phyloP scores from a whole-genome alignment of 257 asterid genomes.

The Fraxinus quadrangulata region DNA sequence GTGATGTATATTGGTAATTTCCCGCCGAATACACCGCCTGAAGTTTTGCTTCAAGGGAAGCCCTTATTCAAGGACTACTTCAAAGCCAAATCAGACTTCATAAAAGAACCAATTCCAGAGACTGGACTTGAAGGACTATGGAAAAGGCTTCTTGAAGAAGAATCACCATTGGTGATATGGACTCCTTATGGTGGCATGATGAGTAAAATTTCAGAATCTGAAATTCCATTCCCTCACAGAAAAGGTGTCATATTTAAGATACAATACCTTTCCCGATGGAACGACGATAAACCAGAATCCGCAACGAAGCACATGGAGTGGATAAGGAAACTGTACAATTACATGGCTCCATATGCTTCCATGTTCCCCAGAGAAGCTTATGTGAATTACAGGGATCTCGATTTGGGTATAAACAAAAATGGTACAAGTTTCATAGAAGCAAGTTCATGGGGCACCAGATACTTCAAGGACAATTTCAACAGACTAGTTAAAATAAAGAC shows the following conservation, averaged over 20 bases:
- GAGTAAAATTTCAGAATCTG: conserved; percentile 58
- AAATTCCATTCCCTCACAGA: conserved; percentile 62
- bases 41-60: conserved; percentile 61
- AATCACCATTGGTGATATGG: conserved; percentile 44
- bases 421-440: conserved; percentile 43
- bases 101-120: conserved; percentile 46
- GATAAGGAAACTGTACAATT: conserved; percentile 53
- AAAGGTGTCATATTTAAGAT: conserved; percentile 50
- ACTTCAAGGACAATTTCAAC: conserved; percentile 55
- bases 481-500: conserved; percentile 58
- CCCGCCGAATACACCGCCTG: conserved; percentile 54
- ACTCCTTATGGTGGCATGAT: conserved; percentile 78
- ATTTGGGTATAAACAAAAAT: conserved; percentile 53
- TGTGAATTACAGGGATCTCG: conserved; percentile 73
- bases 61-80: conserved; percentile 64
- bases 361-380: conserved; percentile 66
- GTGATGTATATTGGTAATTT: conserved; percentile 53
- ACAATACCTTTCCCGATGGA: conserved; percentile 59
- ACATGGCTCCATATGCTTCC: conserved; percentile 68
- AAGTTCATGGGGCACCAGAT: conserved; percentile 58
- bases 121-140: conserved; percentile 59
- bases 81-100: conserved; percentile 67
- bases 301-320: conserved; percentile 54
- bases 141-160: conserved; percentile 28
- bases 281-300: conserved; percentile 37